Evolutionary conservation across 768 basidiomycete species (phyloP).

Genomic region (Tremella mesenterica): DNA sequence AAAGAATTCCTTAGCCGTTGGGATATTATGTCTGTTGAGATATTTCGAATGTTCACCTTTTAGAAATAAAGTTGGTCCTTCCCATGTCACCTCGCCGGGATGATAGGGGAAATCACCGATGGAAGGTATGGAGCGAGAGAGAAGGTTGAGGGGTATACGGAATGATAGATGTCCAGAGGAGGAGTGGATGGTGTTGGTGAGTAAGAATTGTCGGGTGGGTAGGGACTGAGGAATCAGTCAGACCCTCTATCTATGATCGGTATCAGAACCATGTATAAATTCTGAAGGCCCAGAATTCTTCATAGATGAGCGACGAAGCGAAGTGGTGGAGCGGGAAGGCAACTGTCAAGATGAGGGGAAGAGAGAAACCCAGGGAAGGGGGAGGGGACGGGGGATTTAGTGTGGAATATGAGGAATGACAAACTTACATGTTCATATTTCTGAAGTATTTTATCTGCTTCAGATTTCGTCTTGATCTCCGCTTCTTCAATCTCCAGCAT

Average conservation of each 20-base stretch:
- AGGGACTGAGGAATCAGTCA: constrained; percentile 52
- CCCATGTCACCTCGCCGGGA: constrained; percentile 49
- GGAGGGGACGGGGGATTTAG: neutral
- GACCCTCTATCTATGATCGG: neutral
- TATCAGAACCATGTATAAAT: neutral
- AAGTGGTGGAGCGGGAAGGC: neutral
- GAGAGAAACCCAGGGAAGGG: neutral
- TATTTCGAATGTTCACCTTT: constrained; percentile 75
- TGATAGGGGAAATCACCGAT: constrained; percentile 71
- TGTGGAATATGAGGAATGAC: neutral
- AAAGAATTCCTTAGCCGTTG: constrained; percentile 60
- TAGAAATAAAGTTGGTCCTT: constrained; percentile 61
- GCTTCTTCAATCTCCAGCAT: constrained; percentile 66
- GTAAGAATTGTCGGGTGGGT: constrained; percentile 66
- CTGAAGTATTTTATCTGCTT: constrained; percentile 60
- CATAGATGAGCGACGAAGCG: neutral
- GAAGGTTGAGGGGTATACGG: constrained; percentile 61
- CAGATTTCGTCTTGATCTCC: constrained; percentile 55
- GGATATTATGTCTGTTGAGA: constrained; percentile 64
- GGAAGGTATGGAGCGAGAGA: constrained; percentile 55
- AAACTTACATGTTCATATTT: constrained; percentile 56
- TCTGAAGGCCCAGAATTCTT: no score
- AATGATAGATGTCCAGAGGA: constrained; percentile 52
- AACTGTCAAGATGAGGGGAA: neutral
- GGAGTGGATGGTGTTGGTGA: constrained; percentile 64